phyloP scores from a whole-genome alignment of 441 rosid genomes.

The Brassica hybrid region DNA sequence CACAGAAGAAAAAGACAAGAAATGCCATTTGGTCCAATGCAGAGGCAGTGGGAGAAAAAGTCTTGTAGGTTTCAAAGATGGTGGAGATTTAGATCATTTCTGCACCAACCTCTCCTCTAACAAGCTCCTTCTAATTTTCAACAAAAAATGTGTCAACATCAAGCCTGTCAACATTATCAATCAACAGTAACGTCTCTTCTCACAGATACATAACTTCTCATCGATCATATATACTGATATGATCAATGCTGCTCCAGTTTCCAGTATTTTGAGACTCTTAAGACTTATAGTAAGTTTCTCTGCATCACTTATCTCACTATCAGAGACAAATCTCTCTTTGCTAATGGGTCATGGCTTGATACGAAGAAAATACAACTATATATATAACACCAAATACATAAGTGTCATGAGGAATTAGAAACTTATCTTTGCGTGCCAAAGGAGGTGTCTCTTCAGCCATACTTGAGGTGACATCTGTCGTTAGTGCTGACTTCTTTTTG shows the following conservation, averaged over 20 bases:
- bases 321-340: constrained; percentile 21
- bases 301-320: constrained; percentile 14
- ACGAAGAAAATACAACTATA: constrained; percentile 10
- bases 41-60: constrained; percentile 34
- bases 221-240: constrained; percentile 3
- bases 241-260: background rate
- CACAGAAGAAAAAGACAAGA: constrained; percentile 39
- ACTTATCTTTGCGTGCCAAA: constrained; percentile 30
- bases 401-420: background rate
- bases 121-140: constrained; percentile 36
- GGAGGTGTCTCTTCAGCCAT: constrained; percentile 23
- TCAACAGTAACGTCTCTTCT: constrained; percentile 34
- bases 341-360: constrained; percentile 29
- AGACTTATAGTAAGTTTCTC: background rate
- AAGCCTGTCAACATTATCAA: constrained; percentile 32
- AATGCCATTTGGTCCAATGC: constrained; percentile 37
- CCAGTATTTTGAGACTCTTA: constrained; percentile 2
- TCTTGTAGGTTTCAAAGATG: constrained; percentile 45
- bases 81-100: constrained; percentile 42
- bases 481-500: constrained; percentile 25
- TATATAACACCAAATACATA: constrained; percentile 30
- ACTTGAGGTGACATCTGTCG: constrained; percentile 25
- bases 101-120: constrained; percentile 46
- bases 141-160: constrained; percentile 38
- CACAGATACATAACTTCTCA: constrained; percentile 8